Conservation (phyloP, 73 alveolate species). For the Blepharisma japonicum region DNA sequence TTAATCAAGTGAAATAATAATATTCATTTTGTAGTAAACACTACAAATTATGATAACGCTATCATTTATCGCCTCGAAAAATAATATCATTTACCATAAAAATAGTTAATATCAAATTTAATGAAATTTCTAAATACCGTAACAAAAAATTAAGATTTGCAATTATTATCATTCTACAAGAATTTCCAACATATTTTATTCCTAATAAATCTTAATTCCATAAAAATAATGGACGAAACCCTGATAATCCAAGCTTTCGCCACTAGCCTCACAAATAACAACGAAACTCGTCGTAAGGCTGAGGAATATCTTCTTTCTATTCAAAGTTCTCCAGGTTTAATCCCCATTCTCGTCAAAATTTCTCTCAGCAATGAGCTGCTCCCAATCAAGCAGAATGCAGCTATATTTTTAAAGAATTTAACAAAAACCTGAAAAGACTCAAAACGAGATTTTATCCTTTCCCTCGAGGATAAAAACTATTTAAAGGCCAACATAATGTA, state of each 20-base stretch:
- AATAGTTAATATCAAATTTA: too few relatives aligned
- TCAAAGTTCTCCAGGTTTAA: background rate
- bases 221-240: constrained; percentile 1
- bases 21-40: too few relatives aligned
- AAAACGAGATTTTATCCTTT: background rate
- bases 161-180: too few relatives aligned
- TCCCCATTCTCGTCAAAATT: background rate
- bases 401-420: constrained; percentile 4
- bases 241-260: constrained; percentile 1
- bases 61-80: too few relatives aligned
- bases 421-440: constrained; percentile 14
- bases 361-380: background rate
- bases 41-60: too few relatives aligned
- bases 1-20: too few relatives aligned
- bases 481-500: constrained; percentile 12
- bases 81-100: too few relatives aligned
- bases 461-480: background rate
- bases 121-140: too few relatives aligned
- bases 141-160: too few relatives aligned
- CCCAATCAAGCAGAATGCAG: background rate
- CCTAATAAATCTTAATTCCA: too few relatives aligned
- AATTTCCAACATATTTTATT: too few relatives aligned
- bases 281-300: background rate
- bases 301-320: background rate
- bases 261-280: background rate